phyloP scores from a whole-genome alignment of 225 moss, liverwort and hornwort genomes.

The Polytrichum commune region DNA sequence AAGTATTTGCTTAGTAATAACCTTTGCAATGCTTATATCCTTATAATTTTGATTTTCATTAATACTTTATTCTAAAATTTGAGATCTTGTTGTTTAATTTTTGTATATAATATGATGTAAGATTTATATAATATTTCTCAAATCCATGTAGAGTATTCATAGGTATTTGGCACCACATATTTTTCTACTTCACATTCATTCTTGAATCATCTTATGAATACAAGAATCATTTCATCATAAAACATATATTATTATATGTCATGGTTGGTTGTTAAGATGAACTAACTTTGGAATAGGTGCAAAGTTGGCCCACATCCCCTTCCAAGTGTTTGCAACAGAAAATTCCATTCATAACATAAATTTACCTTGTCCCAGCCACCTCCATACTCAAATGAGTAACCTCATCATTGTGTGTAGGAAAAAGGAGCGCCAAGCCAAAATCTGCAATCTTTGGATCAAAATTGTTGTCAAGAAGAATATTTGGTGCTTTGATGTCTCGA shows the following conservation, averaged over 20 bases:
- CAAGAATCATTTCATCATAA: neutral
- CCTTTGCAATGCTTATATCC: no score
- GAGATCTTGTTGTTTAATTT: no score
- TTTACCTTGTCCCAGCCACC: neutral
- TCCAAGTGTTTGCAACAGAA: no score
- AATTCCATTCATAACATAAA: neutral
- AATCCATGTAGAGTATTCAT: no score
- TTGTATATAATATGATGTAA: no score
- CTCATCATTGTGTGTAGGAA: neutral
- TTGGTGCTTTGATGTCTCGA: constrained; percentile 64
- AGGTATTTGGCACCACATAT: neutral
- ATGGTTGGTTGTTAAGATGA: no score
- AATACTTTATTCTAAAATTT: no score
- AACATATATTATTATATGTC: neutral
- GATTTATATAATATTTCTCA: neutral
- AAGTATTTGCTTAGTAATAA: no score
- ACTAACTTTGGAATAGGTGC: no score
- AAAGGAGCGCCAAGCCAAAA: constrained; percentile 50
- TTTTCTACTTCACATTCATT: neutral
- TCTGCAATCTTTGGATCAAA: constrained; percentile 64
- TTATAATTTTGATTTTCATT: no score
- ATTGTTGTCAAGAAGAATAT: constrained; percentile 54
- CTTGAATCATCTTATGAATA: neutral
- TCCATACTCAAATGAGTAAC: neutral
- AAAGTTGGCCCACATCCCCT: no score